Base-by-base conservation (phyloP, 2,329 filamentous ascomycete species). In the Samsoniella hepiali region DNA sequence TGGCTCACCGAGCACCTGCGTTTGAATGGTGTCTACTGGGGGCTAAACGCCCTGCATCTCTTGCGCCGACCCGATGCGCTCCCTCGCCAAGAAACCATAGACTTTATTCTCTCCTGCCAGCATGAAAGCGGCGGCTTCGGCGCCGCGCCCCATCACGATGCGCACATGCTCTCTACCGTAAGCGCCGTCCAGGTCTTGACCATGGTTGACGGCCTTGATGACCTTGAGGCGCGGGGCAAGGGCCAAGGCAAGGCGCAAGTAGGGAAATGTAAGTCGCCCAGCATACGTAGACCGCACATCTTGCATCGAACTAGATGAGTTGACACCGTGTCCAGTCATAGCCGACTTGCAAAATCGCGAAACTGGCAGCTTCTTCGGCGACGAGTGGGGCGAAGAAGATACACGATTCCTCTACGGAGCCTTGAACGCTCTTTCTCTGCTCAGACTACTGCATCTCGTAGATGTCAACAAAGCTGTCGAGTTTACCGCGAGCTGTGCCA, bases 1-100 rank as follows among this genome's bases (percentile, higher is more conserved):
- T 97, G 94, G 90, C 83, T 98, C 73, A 99, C 95, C 15, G 94
- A 99, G 77, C 95, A 99, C 75, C 83, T 99, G 68, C 92, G 95
- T 65, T 84, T 99, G 64, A 97, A 95, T 74, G 95, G 95, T 51
- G 85, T 99, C 55, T 99, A 99, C 77, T 99, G 95, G 95, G 95
- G 95, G 15, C 79, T 99, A 63, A 95, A 89, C 7, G 90, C 94
- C 7, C 84, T 98, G 47, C 90, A 97, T 79, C 83, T 98, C 34
- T 86, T 99, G 64, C 86, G 88, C 56, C 88, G 85, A 63, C 91
- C 93, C 1, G 87, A 96, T 66, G 92, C 90, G 3, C 84, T 99
- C 10, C 90, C 94, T 11, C 87, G 91, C 61, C 82, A 88, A 60
- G 87, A 91, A 66, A 90, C 95, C 31, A 89, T 99, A 71, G 87